These are phyloP conservation scores for Nelumbo lutea DNA, from an alignment of 164 flowering plant genomes.

Conservation along the genomic window DNA sequence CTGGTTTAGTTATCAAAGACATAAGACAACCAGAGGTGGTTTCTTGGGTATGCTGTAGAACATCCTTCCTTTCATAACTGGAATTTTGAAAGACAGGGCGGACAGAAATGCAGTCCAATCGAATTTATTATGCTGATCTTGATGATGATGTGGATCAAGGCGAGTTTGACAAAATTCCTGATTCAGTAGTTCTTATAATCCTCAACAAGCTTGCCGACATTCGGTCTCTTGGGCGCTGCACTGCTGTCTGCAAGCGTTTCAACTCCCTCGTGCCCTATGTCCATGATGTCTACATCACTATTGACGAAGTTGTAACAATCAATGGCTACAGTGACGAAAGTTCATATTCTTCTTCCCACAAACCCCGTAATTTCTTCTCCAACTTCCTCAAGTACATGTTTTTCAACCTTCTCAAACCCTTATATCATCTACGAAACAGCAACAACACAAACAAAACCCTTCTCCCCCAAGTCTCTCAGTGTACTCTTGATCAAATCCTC, in stretches of 20 bases:
- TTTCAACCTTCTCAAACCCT: slow-evolving; percentile 10
- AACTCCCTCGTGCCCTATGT: slow-evolving; percentile 32
- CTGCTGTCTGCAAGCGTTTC: slow-evolving; percentile 45
- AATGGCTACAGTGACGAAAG: not conserved
- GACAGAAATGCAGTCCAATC: no score
- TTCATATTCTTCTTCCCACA: not conserved
- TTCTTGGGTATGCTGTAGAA: no score
- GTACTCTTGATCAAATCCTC: slow-evolving; percentile 20
- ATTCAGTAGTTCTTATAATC: slow-evolving; percentile 39
- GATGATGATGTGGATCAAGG: slow-evolving; percentile 15
- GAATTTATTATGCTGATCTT: not conserved
- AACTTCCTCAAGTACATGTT: slow-evolving; percentile 10
- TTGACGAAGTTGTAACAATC: slow-evolving; percentile 8
- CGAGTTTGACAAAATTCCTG: slow-evolving; percentile 46
- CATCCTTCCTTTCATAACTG: no score
- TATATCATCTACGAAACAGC: slow-evolving; percentile 1
- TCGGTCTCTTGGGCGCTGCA: slow-evolving; percentile 35
- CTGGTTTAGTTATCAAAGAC: no score
- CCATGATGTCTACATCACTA: slow-evolving; percentile 23
- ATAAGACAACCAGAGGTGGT: no score
- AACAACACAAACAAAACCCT: slow-evolving; percentile 9
- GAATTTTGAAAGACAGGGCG: no score
- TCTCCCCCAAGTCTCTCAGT: slow-evolving; percentile 9
- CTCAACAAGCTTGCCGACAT: slow-evolving; percentile 46
- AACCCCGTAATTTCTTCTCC: slow-evolving; percentile 1